A percentile compares a stretch with the other conserved stretches of the same genome.
Evolutionary conservation across 768 basidiomycete species (phyloP).

Genomic region (Chalciporus pseudorubinellus): DNA sequence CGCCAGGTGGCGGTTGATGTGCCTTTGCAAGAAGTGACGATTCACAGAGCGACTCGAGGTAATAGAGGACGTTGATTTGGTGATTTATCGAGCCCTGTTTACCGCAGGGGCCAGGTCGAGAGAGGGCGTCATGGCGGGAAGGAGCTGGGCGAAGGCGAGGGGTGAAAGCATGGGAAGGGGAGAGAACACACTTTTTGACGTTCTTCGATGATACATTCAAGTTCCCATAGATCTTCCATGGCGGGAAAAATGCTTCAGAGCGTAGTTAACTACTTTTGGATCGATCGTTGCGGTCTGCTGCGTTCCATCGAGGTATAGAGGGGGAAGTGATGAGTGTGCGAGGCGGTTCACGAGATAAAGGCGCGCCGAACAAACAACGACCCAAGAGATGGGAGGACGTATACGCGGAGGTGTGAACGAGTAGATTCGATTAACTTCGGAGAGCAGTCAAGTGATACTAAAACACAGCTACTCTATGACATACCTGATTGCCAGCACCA

Average conservation of each 20-base stretch:
- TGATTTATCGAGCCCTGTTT: constrained; percentile 79
- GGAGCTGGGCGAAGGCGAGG: too few species aligned
- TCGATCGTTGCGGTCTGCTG: constrained; percentile 78
- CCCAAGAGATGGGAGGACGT: too few species aligned
- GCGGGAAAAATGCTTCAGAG: constrained; percentile 77
- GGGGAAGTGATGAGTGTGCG: too few species aligned
- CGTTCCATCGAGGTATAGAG: too few species aligned
- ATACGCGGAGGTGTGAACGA: too few species aligned
- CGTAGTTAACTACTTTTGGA: constrained; percentile 85
- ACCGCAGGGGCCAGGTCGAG: not conserved
- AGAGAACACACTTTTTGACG: constrained; percentile 70
- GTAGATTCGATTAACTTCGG: too few species aligned
- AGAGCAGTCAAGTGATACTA: too few species aligned
- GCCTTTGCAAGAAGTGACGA: constrained; percentile 68
- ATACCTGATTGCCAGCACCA: too few species aligned
- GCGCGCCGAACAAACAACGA: too few species aligned
- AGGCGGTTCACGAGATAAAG: too few species aligned
- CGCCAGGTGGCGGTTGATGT: constrained; percentile 32
- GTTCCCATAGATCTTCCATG: constrained; percentile 94
- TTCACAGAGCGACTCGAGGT: constrained; percentile 86
- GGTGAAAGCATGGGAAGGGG: not conserved
- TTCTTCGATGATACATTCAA: constrained; percentile 86
- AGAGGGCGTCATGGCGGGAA: too few species aligned
- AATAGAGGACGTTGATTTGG: constrained; percentile 90
- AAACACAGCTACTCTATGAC: too few species aligned